Percentiles rank a stretch among this genome's conserved stretches.
These are phyloP conservation scores for Hygrocybe punicea DNA, from an alignment of 768 basidiomycete genomes.

Conservation along the genomic window DNA sequence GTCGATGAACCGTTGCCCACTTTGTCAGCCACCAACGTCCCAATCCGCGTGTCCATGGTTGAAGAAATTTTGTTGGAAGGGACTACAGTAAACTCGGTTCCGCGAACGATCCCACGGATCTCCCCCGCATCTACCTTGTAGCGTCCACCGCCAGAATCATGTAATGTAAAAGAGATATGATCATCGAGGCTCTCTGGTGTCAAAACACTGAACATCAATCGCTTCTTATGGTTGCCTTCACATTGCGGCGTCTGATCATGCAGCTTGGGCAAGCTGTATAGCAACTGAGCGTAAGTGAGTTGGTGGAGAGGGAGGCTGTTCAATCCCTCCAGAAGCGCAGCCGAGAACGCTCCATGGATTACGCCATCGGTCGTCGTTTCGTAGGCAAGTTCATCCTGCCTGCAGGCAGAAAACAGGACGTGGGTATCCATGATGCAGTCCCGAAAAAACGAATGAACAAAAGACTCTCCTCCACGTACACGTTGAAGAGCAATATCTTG, in stretches of 20 bases:
- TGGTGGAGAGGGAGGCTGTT: not conserved
- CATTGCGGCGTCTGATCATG: slow-evolving; percentile 6
- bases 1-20: slow-evolving; percentile 1
- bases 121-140: slow-evolving; percentile 1
- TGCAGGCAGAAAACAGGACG: slow-evolving; percentile 7
- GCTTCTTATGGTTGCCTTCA: slow-evolving; percentile 5
- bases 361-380: not conserved
- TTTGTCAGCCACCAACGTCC: not conserved
- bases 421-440: slow-evolving; percentile 4
- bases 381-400: not conserved
- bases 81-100: slow-evolving; percentile 6
- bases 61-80: not conserved
- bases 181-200: not conserved
- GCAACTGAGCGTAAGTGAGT: slow-evolving; percentile 1
- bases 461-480: not conserved
- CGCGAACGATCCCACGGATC: slow-evolving; percentile 4
- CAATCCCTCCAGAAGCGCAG: not conserved
- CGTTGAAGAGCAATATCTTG: too few relatives aligned
- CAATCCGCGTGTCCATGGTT: too few relatives aligned
- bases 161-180: not conserved
- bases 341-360: not conserved
- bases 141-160: not conserved
- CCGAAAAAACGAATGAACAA: not conserved
- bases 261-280: not conserved
- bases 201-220: not conserved